Base-by-base conservation (phyloP, 2,329 filamentous ascomycete species). In the Lojkania enalia region DNA sequence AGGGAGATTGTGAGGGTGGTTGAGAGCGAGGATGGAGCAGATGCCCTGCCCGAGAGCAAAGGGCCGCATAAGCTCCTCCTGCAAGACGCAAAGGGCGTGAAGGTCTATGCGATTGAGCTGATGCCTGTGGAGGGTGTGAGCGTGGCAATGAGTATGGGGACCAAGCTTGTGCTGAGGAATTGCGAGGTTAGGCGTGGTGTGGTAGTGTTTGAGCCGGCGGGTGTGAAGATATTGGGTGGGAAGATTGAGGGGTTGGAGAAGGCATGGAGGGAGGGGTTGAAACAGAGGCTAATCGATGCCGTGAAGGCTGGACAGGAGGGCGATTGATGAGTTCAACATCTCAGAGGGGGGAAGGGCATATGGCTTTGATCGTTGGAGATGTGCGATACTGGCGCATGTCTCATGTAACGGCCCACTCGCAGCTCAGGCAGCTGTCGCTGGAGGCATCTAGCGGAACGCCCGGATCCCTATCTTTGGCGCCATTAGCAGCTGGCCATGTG, bases 211-310 rank as follows among this genome's bases (percentile, higher is more conserved):
- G 85, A 90, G 51, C 84, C 88, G 1, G 74, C 73, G 2, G 83
- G 70, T 44, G 85, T 83, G 42, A 77, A 81, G n/a, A 63, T 95
- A 2, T 70, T 96, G n/a, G 94, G 94, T 2, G 94, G 94, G 0
- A 95, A 88, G 72, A 80, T 97, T 33, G 90, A 96, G 42, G 76
- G 75, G 0, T 82, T 90, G 77, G 88, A 97, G 62, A 85, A 82
- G 63, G 77, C 77, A 5, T 97, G 92, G 92, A 77, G 78, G 35
- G 82, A 84, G 12, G 83, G 82, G 2, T 79, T 88, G 52, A 84
- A 96, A 67, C 78, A 77, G 37, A 80, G 82, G 52, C 68, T 97
- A 48, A 84, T 82, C 63, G 79, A 81, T 39, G 80, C 77, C 27
- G 54, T 35, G 16, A 40, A 40, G 15, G 32, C 32, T 6, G 37